Base-by-base conservation (phyloP, 352 stramenopile species). In the Phytophthora tentaculata region DNA sequence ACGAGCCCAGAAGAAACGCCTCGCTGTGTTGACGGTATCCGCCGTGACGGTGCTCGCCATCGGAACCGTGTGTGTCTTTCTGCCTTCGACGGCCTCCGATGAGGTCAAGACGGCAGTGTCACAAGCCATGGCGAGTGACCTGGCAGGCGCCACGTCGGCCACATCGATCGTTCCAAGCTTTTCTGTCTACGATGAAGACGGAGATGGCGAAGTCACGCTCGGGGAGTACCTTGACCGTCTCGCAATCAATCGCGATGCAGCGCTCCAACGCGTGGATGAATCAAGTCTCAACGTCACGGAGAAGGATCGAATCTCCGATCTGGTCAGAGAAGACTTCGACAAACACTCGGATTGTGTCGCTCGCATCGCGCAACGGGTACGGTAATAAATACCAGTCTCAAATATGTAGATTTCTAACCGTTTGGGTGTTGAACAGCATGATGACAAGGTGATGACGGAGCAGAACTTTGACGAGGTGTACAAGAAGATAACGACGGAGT, bases 401-500 rank as follows among this genome's bases (percentile, higher is more conserved):
- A 52, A 5, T 35, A 23, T 13, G 17, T 8, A 20, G 24, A 24
- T 24, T n/a, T 52, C 3, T 61, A 24, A 32, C 19, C 44, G 24
- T 28, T 41, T 28, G 49, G 43, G 49, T 56, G 16, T 53, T 59
- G 29, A 39, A 17, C 16, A 73, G 59, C 35, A 64, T 12, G 20
- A 32, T 5, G 60, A 64, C 53, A 55, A 41, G 16, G 28, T 64
- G 16, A 73, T 69, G 59, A 69, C 59, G 24, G 35, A 63, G 22
- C 26, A 64, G 14, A 73, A 73, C 53, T 73, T 73, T 43, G 48
- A 59, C 23, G 16, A 73, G 20, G 22, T 65, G n/a, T 73, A 73
- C 47, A 44, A 65, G 20, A 16, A 61, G 29, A 20, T 73, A 13
- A 69, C 54, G 28, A 52, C 39, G 3, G 43, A 59, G 16, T 54